These are phyloP conservation scores for Diaporthe batatas DNA, from an alignment of 2,329 filamentous ascomycete genomes.

Conservation along the genomic window DNA sequence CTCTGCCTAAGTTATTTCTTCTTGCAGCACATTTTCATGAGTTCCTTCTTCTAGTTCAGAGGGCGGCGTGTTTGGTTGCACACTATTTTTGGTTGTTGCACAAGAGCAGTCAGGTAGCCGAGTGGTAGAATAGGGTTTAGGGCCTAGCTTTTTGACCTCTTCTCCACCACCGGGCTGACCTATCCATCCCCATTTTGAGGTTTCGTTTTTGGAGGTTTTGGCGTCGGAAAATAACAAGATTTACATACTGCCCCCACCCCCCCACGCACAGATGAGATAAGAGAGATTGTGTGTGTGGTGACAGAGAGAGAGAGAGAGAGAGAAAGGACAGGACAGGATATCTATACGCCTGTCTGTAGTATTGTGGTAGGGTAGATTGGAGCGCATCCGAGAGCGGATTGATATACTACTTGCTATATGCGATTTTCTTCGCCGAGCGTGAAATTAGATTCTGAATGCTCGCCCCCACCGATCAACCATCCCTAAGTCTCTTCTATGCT, in stretches of 20 bases:
- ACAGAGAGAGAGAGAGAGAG: too few relatives aligned
- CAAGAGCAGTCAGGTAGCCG: neutral
- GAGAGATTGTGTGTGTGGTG: neutral
- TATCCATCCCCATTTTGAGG: neutral
- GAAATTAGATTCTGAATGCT: constrained; percentile 22
- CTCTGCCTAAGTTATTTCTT: constrained; percentile 43
- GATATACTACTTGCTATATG: neutral
- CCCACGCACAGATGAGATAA: neutral
- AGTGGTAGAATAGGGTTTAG: too few relatives aligned
- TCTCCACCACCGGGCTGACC: too few relatives aligned
- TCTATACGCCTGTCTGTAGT: neutral
- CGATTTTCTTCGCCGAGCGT: neutral
- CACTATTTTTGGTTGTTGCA: neutral
- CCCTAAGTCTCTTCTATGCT: too few relatives aligned
- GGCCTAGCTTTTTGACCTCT: too few relatives aligned
- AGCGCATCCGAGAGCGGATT: neutral
- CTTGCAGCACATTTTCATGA: neutral
- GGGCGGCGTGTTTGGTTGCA: constrained; percentile 6
- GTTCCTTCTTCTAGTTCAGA: neutral
- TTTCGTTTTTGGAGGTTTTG: neutral
- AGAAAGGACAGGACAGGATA: neutral
- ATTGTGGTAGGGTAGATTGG: neutral
- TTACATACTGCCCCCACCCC: neutral
- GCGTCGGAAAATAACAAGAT: constrained; percentile 12
- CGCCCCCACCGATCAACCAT: neutral